phyloP scores from a whole-genome alignment of 805 yeast genomes.

The Aciculoconidium aculeatum region DNA sequence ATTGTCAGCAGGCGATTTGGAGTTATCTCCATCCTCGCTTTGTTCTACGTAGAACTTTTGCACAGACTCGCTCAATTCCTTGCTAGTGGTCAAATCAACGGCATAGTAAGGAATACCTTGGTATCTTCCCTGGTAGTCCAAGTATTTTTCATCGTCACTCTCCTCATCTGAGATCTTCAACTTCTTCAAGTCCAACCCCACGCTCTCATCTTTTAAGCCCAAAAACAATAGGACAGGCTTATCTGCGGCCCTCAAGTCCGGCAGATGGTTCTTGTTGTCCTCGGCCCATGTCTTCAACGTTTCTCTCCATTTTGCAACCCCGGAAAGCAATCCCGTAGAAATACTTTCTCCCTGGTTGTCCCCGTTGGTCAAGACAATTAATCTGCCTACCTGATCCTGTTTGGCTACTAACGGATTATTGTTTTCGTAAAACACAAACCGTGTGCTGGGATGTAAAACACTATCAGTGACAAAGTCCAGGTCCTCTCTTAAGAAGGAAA shows the following conservation, averaged over 20 bases:
- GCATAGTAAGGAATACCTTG: slow-evolving; percentile 63
- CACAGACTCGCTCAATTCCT: slow-evolving; percentile 36
- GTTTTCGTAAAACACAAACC: slow-evolving; percentile 40
- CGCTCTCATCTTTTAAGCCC: slow-evolving; percentile 43
- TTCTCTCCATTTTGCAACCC: slow-evolving; percentile 8
- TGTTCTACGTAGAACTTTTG: slow-evolving; percentile 15
- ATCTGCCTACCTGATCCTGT: slow-evolving; percentile 18
- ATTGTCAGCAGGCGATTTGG: slow-evolving; percentile 10
- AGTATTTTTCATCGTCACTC: slow-evolving; percentile 22
- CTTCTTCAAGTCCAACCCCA: slow-evolving; percentile 28
- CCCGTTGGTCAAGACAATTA: slow-evolving; percentile 32
- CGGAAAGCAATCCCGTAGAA: slow-evolving; percentile 6
- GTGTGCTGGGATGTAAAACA: slow-evolving; percentile 39
- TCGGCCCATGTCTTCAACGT: slow-evolving; percentile 19
- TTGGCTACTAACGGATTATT: slow-evolving; percentile 29
- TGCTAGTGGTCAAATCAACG: slow-evolving; percentile 46
- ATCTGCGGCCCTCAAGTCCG: slow-evolving; percentile 32
- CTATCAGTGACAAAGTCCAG: slow-evolving; percentile 43
- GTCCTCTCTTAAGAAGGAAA: slow-evolving; percentile 58
- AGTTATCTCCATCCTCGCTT: slow-evolving; percentile 12
- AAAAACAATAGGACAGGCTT: slow-evolving; percentile 38
- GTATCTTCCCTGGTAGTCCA: slow-evolving; percentile 43
- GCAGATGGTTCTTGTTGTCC: slow-evolving; percentile 29
- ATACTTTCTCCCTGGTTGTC: slow-evolving; percentile 27
- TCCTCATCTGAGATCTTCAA: slow-evolving; percentile 22